Evolutionary conservation across 305 asterid genomes (phyloP).

Genomic region (Plantago lanceolata): DNA sequence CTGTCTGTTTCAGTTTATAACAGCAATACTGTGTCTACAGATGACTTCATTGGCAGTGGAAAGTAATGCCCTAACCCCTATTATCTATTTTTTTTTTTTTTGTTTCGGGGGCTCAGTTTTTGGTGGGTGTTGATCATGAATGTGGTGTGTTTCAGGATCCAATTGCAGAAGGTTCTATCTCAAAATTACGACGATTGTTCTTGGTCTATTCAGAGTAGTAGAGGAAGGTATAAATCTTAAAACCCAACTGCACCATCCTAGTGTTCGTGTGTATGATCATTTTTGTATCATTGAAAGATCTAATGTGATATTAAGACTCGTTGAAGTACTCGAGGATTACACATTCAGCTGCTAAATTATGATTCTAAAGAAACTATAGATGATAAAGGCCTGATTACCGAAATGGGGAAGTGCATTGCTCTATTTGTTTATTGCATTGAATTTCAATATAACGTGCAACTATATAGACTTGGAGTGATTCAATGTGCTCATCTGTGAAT

Average conservation of each 20-base stretch:
- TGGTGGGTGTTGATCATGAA: slow-evolving; percentile 24
- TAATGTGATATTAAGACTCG: not conserved
- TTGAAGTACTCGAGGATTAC: not conserved
- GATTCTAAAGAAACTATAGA: too few relatives aligned
- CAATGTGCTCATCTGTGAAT: not conserved
- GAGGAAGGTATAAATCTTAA: slow-evolving; percentile 52
- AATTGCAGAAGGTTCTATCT: slow-evolving; percentile 69
- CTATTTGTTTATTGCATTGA: not conserved
- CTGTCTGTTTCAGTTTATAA: slow-evolving; percentile 67
- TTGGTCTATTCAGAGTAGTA: slow-evolving; percentile 81
- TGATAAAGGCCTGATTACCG: too few relatives aligned
- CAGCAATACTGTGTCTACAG: slow-evolving; percentile 71
- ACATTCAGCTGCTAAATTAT: not conserved
- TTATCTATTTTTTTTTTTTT: not conserved
- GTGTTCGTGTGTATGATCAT: not conserved
- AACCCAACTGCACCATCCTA: not conserved
- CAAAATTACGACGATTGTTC: slow-evolving; percentile 72
- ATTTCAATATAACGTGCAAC: not conserved
- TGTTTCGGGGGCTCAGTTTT: not conserved
- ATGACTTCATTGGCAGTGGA: slow-evolving; percentile 88
- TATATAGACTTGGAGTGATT: not conserved
- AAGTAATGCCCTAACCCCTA: slow-evolving; percentile 38
- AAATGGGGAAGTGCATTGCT: too few relatives aligned
- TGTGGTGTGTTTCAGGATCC: slow-evolving; percentile 51
- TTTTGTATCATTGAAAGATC: not conserved